A percentile compares a stretch with the other conserved stretches of the same genome.
Conservation (phyloP, 441 rosid species). For the Erodium texanum region DNA sequence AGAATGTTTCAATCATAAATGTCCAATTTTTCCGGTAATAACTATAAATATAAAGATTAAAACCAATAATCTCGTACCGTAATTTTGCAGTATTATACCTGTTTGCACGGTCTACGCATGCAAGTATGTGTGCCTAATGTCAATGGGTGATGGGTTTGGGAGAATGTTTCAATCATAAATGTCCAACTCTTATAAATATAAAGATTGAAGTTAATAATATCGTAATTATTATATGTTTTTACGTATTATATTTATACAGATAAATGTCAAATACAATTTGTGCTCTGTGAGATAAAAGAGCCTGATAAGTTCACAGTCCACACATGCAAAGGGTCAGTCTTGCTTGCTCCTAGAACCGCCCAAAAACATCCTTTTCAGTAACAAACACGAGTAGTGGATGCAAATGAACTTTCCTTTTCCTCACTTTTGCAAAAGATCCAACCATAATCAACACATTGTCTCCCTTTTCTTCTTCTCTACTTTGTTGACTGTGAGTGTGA, state of each 20-base stretch:
- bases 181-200: too few relatives aligned
- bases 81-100: too few relatives aligned
- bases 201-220: too few relatives aligned
- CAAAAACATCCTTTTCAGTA: neutral
- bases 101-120: too few relatives aligned
- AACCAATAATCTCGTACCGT: too few relatives aligned
- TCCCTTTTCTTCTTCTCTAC: neutral
- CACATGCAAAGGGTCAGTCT: neutral
- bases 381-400: neutral
- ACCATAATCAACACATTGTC: neutral
- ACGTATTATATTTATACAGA: too few relatives aligned
- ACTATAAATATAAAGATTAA: too few relatives aligned
- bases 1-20: too few relatives aligned
- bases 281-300: neutral
- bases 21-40: too few relatives aligned
- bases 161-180: constrained; percentile 34
- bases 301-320: neutral
- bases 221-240: too few relatives aligned
- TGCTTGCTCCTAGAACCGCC: neutral
- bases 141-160: constrained; percentile 17
- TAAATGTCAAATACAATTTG: too few relatives aligned
- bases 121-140: constrained; percentile 12
- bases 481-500: neutral
- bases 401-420: neutral
- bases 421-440: neutral